phyloP scores from a whole-genome alignment of 2,329 filamentous ascomycete genomes.

The Ilyonectria mors-panacis region DNA sequence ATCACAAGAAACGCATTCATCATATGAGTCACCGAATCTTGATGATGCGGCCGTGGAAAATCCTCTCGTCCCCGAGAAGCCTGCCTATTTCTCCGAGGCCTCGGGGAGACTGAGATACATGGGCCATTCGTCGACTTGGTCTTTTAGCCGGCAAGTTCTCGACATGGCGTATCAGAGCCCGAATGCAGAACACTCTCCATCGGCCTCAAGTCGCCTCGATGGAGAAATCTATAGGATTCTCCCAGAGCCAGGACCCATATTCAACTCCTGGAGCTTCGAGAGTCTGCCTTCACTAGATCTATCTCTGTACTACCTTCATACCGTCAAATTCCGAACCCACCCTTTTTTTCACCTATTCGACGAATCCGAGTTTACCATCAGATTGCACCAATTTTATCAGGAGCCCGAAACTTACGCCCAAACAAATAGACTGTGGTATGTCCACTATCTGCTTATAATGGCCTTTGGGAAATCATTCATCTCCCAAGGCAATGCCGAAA shows the following conservation, averaged over 20 bases:
- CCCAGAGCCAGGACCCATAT: conserved; percentile 5
- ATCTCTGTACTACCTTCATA: conserved; percentile 22
- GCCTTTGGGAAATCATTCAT: conserved; percentile 25
- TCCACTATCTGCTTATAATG: conserved; percentile 27
- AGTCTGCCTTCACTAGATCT: conserved; percentile 24
- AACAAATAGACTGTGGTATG: conserved; percentile 18
- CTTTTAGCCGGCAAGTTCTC: conserved; percentile 26
- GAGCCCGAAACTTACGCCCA: conserved; percentile 10
- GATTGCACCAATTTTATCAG: conserved; percentile 18
- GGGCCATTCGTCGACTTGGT: conserved; percentile 30
- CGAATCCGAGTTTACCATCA: conserved; percentile 15
- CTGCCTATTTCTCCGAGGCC: conserved; percentile 21
- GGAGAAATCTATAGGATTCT: conserved; percentile 17
- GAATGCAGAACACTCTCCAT: background rate
- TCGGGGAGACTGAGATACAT: conserved; percentile 24
- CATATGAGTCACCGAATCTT: background rate
- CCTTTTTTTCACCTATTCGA: conserved; percentile 27
- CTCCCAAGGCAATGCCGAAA: conserved; percentile 6
- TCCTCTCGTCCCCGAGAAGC: conserved; percentile 17
- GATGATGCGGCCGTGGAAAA: conserved; percentile 21
- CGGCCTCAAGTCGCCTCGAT: conserved; percentile 14
- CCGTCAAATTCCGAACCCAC: conserved; percentile 23
- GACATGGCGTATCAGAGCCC: conserved; percentile 8
- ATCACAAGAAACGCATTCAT: background rate
- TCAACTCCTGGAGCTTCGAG: conserved; percentile 4